Conservation (phyloP, 2,329 filamentous ascomycete species). For the Botryosphaeria dothidea region DNA sequence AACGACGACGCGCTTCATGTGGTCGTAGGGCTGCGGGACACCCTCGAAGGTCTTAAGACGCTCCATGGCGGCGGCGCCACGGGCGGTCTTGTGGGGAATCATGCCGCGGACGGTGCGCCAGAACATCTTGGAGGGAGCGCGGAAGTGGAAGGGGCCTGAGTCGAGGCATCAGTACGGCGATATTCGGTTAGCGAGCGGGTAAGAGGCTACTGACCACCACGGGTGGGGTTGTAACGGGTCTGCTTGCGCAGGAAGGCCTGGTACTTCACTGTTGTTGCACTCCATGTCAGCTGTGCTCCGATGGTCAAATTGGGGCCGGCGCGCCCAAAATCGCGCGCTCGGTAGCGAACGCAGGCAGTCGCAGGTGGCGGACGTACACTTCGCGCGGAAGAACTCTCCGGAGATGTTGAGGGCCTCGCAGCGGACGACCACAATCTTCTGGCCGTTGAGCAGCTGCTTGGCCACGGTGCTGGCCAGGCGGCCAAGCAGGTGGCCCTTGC, state of each 20-base stretch:
- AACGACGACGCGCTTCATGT: conserved; percentile 99
- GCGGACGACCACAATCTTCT: conserved; percentile 99
- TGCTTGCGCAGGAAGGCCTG: conserved; percentile 99
- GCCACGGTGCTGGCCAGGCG: conserved; percentile 96
- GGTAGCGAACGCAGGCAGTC: neutral
- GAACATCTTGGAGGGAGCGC: conserved; percentile 98
- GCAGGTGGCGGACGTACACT: conserved; percentile 74
- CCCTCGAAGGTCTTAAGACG: conserved; percentile 99
- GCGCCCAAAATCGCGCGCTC: neutral
- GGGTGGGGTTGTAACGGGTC: conserved; percentile 99
- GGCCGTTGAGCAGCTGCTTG: conserved; percentile 98
- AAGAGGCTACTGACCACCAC: conserved; percentile 72
- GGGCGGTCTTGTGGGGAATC: conserved; percentile 99
- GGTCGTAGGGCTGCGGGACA: conserved; percentile 98
- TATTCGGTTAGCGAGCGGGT: conserved; percentile 9
- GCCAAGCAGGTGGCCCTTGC: conserved; percentile 99
- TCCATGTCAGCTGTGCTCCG: conserved; percentile 49
- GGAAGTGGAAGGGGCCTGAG: conserved; percentile 98
- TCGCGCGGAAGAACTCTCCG: conserved; percentile 99
- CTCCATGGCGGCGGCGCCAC: conserved; percentile 93
- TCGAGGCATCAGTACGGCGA: conserved; percentile 27
- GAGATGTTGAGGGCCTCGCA: conserved; percentile 99
- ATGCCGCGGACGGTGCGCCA: conserved; percentile 99
- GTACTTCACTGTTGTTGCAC: conserved; percentile 85
- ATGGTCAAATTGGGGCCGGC: conserved; percentile 15